Conservation (phyloP, 164 flowering plant species). For the Piper longum region DNA sequence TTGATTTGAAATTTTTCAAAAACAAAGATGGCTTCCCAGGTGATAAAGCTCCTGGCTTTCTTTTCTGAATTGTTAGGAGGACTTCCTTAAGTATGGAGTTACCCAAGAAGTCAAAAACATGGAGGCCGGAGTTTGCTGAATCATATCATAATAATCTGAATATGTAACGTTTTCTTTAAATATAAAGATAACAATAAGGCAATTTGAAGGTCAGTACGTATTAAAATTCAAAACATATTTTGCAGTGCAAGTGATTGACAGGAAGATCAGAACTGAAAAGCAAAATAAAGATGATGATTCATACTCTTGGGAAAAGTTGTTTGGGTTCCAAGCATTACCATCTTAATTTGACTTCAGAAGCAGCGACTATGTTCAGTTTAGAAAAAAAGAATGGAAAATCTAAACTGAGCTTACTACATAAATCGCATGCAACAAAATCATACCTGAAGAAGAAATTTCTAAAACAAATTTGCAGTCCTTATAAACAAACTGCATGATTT, state of each 20-base stretch:
- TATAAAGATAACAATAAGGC: background rate
- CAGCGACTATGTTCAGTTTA: background rate
- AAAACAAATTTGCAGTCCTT: slow-evolving; percentile 70
- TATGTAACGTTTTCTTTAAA: background rate
- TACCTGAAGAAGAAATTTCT: slow-evolving; percentile 76
- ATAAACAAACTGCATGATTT: slow-evolving; percentile 46
- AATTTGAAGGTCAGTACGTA: background rate
- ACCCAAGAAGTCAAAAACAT: slow-evolving; percentile 88
- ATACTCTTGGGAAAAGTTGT: background rate
- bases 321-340: background rate
- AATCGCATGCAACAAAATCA: background rate
- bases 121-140: slow-evolving; percentile 91
- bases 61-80: slow-evolving; percentile 66
- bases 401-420: no score
- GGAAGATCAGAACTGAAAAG: background rate
- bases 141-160: background rate
- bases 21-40: slow-evolving; percentile 90
- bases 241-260: background rate
- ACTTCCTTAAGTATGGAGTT: slow-evolving; percentile 96
- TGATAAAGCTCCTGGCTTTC: slow-evolving; percentile 92
- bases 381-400: background rate
- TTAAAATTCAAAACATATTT: background rate
- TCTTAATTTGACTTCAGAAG: background rate
- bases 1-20: slow-evolving; percentile 78
- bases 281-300: background rate